Percentiles rank a stretch among this genome's conserved stretches.
These are phyloP conservation scores for Linnemannia elongata DNA, from an alignment of 192 early-diverging fungal genomes.

Conservation along the genomic window DNA sequence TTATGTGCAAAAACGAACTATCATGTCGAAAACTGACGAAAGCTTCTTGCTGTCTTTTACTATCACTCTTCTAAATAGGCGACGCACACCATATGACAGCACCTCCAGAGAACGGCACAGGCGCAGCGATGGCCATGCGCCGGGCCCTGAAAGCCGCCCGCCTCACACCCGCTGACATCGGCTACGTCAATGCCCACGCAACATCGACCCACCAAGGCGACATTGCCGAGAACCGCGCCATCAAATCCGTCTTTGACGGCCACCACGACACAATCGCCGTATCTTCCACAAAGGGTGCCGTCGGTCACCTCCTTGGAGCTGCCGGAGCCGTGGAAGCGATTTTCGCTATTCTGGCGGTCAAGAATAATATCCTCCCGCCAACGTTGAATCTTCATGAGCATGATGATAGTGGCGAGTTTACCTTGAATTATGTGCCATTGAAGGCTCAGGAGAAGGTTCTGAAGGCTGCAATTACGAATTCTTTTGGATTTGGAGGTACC, in stretches of 20 bases:
- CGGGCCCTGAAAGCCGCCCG: conserved; percentile 78
- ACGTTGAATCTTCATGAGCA: conserved; percentile 83
- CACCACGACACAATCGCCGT: conserved; percentile 69
- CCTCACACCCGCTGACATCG: conserved; percentile 72
- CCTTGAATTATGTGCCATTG: conserved; percentile 86
- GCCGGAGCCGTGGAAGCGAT: conserved; percentile 96
- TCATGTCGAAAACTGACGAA: background rate
- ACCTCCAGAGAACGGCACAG: conserved; percentile 86
- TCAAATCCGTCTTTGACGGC: conserved; percentile 80
- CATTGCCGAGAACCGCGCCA: conserved; percentile 87
- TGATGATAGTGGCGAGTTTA: conserved; percentile 75
- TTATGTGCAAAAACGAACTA: too few relatives aligned
- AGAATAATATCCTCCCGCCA: conserved; percentile 83
- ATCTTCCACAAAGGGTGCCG: conserved; percentile 92
- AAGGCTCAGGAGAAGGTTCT: conserved; percentile 73
- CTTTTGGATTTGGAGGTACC: conserved; percentile 94
- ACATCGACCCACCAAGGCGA: conserved; percentile 90
- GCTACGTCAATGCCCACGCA: conserved; percentile 96
- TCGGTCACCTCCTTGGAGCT: conserved; percentile 95
- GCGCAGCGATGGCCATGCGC: conserved; percentile 90
- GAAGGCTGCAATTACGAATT: conserved; percentile 83
- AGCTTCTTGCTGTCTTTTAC: background rate
- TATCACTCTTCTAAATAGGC: conserved; percentile 38
- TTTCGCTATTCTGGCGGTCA: conserved; percentile 84
- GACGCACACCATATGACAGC: conserved; percentile 97